phyloP scores from a whole-genome alignment of 78 protist species.

The slime mould (Dictyostelium discoideum) region dicty_2.7 NC_007089.4:5400001-5400500 shows the following conservation, averaged over 20 bases:
- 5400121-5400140: not conserved
- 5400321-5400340: not conserved
- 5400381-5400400: not conserved
- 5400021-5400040: slow-evolving; percentile 32
- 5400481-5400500: not conserved
- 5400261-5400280: not conserved
- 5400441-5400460: not conserved
- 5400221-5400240: not conserved
- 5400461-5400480: not conserved
- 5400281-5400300: not conserved
- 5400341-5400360: not conserved
- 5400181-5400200: slow-evolving; percentile 86
- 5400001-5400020: slow-evolving; percentile 89
- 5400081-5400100: slow-evolving; percentile 36
- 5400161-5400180: slow-evolving; percentile 71
- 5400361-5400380: not conserved
- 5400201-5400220: slow-evolving; percentile 21
- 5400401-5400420: not conserved
- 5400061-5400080: slow-evolving; percentile 3
- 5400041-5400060: slow-evolving; percentile 32
- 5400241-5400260: not conserved
- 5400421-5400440: not conserved
- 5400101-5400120: slow-evolving; percentile 79
- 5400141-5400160: not conserved
- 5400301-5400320: not conserved